Conservation (phyloP, 176 grass and related monocot genomes). For the Triticum dicoccoides region DNA sequence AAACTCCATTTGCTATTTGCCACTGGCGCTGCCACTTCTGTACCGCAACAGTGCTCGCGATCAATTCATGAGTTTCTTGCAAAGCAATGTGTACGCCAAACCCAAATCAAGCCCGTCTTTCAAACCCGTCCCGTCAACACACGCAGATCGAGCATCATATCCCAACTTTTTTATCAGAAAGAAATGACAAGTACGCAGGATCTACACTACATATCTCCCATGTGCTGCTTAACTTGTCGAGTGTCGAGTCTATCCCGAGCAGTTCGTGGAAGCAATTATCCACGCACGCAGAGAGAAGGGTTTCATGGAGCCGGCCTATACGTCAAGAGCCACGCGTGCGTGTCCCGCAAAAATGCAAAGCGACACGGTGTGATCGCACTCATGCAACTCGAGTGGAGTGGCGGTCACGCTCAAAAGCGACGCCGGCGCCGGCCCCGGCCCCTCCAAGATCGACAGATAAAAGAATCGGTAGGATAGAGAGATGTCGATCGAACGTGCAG, state of each 20-base stretch:
- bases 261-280: neutral
- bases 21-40: neutral
- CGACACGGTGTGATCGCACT: conserved; percentile 44
- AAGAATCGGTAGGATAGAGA: neutral
- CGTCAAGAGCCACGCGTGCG: conserved; percentile 24
- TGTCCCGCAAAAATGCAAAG: conserved; percentile 31
- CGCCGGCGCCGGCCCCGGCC: neutral
- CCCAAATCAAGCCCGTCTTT: neutral
- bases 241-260: neutral
- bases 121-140: neutral
- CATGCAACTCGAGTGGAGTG: neutral
- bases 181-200: neutral
- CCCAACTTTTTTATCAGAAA: neutral
- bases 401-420: conserved; percentile 39
- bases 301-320: neutral
- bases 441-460: conserved; percentile 6
- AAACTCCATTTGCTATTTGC: conserved; percentile 3
- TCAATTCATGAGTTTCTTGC: neutral
- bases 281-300: too few species aligned
- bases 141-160: neutral
- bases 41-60: neutral
- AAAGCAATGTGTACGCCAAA: neutral
- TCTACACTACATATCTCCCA: neutral
- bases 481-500: neutral
- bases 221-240: neutral